A percentile compares a stretch with the other conserved stretches of the same genome.
These are phyloP conservation scores for Penicillium capsulatum DNA, from an alignment of 2,329 filamentous ascomycete genomes.

Conservation along the genomic window DNA sequence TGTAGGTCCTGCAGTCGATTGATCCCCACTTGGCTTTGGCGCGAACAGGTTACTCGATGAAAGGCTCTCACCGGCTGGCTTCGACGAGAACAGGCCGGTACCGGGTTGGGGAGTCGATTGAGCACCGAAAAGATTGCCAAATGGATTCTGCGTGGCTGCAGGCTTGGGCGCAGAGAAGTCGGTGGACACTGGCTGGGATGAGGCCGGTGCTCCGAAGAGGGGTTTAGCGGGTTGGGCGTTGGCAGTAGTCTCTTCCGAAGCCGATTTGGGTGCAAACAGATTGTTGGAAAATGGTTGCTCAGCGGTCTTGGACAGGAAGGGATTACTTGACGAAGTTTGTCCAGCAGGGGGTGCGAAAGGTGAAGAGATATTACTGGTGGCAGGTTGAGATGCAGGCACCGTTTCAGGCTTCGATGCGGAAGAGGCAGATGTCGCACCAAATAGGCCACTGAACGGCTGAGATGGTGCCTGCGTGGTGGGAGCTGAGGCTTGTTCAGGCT, in stretches of 20 bases:
- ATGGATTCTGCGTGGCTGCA: not conserved
- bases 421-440: no score
- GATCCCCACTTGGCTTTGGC: not conserved
- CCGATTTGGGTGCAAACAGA: slow-evolving; percentile 14
- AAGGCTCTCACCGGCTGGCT: slow-evolving; percentile 7
- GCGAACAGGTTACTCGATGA: not conserved
- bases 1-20: not conserved
- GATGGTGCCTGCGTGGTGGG: no score
- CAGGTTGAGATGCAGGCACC: no score
- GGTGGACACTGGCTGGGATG: not conserved
- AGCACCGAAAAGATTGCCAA: not conserved
- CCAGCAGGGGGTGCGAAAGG: slow-evolving; percentile 3
- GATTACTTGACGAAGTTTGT: slow-evolving; percentile 5
- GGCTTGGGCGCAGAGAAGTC: not conserved
- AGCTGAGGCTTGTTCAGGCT: not conserved
- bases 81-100: slow-evolving; percentile 9
- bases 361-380: not conserved
- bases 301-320: slow-evolving; percentile 4
- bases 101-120: slow-evolving; percentile 2
- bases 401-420: no score
- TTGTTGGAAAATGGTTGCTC: slow-evolving; percentile 14
- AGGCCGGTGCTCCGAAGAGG: not conserved
- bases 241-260: slow-evolving; percentile 2
- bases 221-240: not conserved
- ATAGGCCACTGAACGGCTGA: no score